Evolutionary conservation across 805 yeast species (phyloP), one percentile per base, ranked within the genome.

Genomic region (Nakazawaea wickerhamii): DNA sequence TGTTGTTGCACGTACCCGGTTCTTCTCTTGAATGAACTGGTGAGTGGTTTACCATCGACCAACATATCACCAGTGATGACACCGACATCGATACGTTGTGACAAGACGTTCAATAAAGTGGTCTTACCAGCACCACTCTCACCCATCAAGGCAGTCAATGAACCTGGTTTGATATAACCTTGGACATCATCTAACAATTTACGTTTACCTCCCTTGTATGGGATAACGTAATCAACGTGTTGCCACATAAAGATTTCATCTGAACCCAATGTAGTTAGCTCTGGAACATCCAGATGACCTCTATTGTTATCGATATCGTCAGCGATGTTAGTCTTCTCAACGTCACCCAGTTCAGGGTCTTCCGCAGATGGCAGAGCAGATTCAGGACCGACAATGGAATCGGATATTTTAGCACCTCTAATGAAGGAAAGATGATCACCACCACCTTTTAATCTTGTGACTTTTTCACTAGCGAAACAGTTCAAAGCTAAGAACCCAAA

Each of bases 1-100:
- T 73, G 76, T 50, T 73, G 79, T 50, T 73, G 76, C 23, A 73
- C 79, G 47, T 71, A 73, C 31, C 77, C 78, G 25, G 69, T 67
- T 45, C 68, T 55, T 52, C 75, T 65, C 48, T 64, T 59, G 45
- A 71, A 71, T 3, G 76, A 62, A 14, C 52, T 44, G 40, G 60
- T 65, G 28, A 70, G 50, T 10, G 70, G 65, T 15, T 56, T 52
- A 32, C 77, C 77, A 52, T 71, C 69, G 17, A 73, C 75, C 49
- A 70, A 54, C 61, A 67, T 63, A 38, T 67, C 73, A 44, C 75
- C 77, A 23, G 74, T 67, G 20, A 73, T 59, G 10, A 64, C 67
- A 50, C 80, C 81, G 49, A 60, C 55, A 32, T 64, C 64, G 41
- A 64, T 56, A 52, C 79, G 57, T 48, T 67, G 71, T 36, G 77